Evolutionary conservation across 768 basidiomycete genomes (phyloP), one percentile per base, ranked within the genome.

Genomic region (Rubroboletus pulcherrimus): DNA sequence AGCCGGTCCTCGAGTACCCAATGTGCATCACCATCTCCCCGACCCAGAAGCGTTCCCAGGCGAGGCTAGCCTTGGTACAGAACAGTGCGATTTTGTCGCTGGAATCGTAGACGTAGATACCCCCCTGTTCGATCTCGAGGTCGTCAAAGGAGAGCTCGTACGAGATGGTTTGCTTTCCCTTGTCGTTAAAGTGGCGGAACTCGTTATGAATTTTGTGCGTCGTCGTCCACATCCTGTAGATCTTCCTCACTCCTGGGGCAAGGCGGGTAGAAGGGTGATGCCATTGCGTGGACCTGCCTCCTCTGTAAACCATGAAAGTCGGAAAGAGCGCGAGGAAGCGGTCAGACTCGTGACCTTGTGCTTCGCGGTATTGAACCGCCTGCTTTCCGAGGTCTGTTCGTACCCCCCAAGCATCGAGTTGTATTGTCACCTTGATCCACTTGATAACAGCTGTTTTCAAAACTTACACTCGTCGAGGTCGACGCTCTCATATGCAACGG

Each of bases 401-500:
- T 30, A 11, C n/a, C 26, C 5, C 26, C 26, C 7, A 31, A 11
- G 19, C 29, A 49, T 26, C 24, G 26, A 41, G 14, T 19, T 21
- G 26, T n/a, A 17, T 56, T 7, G 7, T 3, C 5, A 6, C 17
- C 4, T 15, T 26, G 21, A 15, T 37, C 26, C n/a, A 29, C n/a
- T 44, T 11, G 40, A 35, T 26, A 24, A 26, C 11, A 24, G 11
- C 4, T 15, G 34, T 24, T n/a, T 33, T 5, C 10, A 7, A 54
- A 46, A 39, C 37, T 35, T 34, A 42, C 56, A 76, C 59, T 86
- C 84, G 56, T 86, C 85, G 1, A 85, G 72, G 64, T 86, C 84
- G 11, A 85, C 83, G 7, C 83, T 82, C 74, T 84, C 86, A 66
- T 84, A 85, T 4, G 82, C 83, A 10, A 82, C 84, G 6, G 82